A percentile compares a stretch with the other conserved stretches of the same genome.
These are phyloP conservation scores for Bolboschoenus planiculmis DNA, from an alignment of 176 grass and related monocot species.

Conservation along the genomic window DNA sequence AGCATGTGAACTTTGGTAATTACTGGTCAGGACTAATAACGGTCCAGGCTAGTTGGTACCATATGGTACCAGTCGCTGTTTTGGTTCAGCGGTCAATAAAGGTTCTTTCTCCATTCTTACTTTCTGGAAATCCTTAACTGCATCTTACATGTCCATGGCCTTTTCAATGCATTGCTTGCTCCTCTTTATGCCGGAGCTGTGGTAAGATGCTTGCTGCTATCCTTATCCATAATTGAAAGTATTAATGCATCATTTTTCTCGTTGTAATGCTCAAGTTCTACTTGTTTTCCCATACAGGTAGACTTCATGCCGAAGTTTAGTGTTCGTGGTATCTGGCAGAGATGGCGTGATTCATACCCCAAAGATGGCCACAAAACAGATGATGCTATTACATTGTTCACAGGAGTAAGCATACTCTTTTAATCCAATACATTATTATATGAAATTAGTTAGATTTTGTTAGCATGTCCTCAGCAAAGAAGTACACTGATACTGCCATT, in stretches of 20 bases:
- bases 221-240: constrained; percentile 16
- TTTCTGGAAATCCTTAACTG: constrained; percentile 66
- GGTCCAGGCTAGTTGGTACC: neutral
- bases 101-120: constrained; percentile 1
- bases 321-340: constrained; percentile 88
- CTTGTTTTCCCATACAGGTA: constrained; percentile 46
- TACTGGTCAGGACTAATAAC: neutral
- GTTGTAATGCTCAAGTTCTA: constrained; percentile 23
- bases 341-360: constrained; percentile 86
- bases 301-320: constrained; percentile 97
- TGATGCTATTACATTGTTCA: constrained; percentile 85
- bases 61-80: neutral
- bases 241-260: neutral
- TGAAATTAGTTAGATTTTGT: neutral
- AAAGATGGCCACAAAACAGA: constrained; percentile 37
- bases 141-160: constrained; percentile 87
- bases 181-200: constrained; percentile 89
- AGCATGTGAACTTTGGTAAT: neutral
- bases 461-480: neutral
- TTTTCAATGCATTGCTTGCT: constrained; percentile 93
- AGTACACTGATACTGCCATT: neutral
- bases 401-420: constrained; percentile 50
- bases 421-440: neutral
- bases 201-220: constrained; percentile 35
- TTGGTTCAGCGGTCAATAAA: neutral